Conservation (phyloP, 345 rosid species). For the Acer yangbiense region DNA sequence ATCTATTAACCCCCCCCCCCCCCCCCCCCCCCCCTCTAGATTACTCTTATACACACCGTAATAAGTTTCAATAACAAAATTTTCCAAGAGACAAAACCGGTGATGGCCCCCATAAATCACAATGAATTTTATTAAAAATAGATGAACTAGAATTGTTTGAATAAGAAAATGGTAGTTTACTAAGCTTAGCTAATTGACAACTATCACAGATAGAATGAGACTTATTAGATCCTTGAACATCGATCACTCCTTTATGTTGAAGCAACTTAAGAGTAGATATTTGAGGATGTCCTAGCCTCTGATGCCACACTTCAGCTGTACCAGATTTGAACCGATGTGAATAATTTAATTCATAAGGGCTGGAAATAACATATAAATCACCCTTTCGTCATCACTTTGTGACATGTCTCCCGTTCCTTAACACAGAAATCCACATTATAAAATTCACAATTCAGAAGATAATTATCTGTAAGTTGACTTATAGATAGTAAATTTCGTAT, state of each 20-base stretch:
- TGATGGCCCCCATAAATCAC: constrained; percentile 20
- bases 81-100: constrained; percentile 7
- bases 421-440: constrained; percentile 20
- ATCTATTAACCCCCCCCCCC: no score
- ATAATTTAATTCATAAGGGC: not conserved
- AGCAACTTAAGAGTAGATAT: not conserved
- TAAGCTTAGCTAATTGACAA: constrained; percentile 19
- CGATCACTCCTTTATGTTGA: constrained; percentile 22
- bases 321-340: constrained; percentile 1
- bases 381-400: not conserved
- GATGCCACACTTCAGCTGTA: constrained; percentile 13
- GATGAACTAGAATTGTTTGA: not conserved
- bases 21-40: no score
- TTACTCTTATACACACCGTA: no score
- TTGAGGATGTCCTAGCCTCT: constrained; percentile 14
- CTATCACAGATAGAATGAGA: constrained; percentile 12
- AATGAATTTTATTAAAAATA: constrained; percentile 11
- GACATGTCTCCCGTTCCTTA: constrained; percentile 10
- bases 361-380: constrained; percentile 1
- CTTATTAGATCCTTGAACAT: not conserved
- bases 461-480: constrained; percentile 10
- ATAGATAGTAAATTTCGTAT: constrained; percentile 2
- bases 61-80: no score
- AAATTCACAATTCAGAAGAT: constrained; percentile 14
- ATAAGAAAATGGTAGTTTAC: not conserved